Base-by-base conservation (phyloP, 345 rosid genomes). In the Sonneratia caseolaris region DNA sequence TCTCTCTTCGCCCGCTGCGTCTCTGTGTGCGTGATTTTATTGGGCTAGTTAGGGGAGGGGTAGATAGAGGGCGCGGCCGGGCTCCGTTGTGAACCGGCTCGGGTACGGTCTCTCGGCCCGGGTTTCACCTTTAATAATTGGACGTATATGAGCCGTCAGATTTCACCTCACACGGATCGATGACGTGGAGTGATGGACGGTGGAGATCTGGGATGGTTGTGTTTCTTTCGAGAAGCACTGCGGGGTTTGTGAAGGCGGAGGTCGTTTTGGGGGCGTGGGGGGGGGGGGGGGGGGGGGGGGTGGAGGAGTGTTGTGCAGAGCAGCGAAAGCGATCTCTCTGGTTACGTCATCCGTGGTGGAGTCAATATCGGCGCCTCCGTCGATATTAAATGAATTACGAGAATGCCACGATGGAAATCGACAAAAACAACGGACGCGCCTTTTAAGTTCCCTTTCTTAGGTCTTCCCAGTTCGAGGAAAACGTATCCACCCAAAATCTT, bases 131-230 rank as follows among this genome's bases (percentile, higher is more conserved):
- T 61, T 74, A 71, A 61, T 76, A 73, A 77, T 62, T 75, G 66
- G 74, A 61, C 49, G 55, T 9, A 12, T 36, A 7, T 64, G 19
- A 18, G 13, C 78, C 81, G 83, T 81, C 66, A 73, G 85, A 81
- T 85, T 55, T 37, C 10, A 5, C 0, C 11, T 3, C 38, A 45
- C 74, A 21, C 71, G 81, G 85, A 86, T 82, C 68, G 73, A 0
- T 82, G 83, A 86, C 84, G 48, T 80, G 87, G 64, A 0, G 0
- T 0, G n/a, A 72, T 74, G 79, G 71, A 82, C 80, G 81, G 84
- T 73, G 0, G 35, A 40, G 51, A 47, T 47, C 51, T 9, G 77
- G 7, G 2, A 5, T 47, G 11, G 51, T 47, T 47, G 51, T 47
- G 51, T 47, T 47, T 47, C 51, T 47, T 47, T 47, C 51, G 51